phyloP scores from a whole-genome alignment of 2,329 filamentous ascomycete genomes.

The Escovopsis sp. region DNA sequence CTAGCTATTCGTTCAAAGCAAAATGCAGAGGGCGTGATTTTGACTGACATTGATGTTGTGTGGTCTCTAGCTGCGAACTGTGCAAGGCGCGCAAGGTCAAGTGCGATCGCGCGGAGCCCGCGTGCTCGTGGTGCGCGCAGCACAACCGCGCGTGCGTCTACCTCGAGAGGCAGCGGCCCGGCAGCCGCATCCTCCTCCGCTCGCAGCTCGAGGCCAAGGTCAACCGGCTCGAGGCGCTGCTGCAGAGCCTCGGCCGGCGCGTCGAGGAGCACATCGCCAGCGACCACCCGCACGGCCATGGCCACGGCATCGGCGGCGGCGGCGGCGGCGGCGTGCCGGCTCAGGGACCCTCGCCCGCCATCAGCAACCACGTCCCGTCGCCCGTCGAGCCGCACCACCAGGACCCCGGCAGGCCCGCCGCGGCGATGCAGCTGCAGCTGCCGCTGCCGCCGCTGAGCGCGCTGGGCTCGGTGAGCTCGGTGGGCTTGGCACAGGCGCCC shows the following conservation, averaged over 20 bases:
- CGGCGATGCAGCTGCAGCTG: background rate
- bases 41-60: background rate
- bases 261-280: conserved; percentile 27
- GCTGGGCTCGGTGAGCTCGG: too few species aligned
- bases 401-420: background rate
- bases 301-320: background rate
- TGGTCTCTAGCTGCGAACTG: conserved; percentile 23
- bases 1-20: background rate
- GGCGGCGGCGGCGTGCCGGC: conserved; percentile 7
- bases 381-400: conserved; percentile 14
- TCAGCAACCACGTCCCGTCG: conserved; percentile 20
- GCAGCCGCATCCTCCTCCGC: conserved; percentile 46
- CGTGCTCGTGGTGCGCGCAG: conserved; percentile 57
- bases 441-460: conserved; percentile 2
- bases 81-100: conserved; percentile 32
- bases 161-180: conserved; percentile 56
- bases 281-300: conserved; percentile 11
- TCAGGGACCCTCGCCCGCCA: conserved; percentile 18
- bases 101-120: conserved; percentile 39
- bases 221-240: conserved; percentile 34
- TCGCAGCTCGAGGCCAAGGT: conserved; percentile 43
- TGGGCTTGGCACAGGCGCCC: too few species aligned
- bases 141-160: conserved; percentile 55
- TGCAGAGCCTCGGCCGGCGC: conserved; percentile 26
- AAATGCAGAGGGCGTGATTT: too few species aligned